Evolutionary conservation across 495 filamentous ascomycete species (phyloP), one percentile per base, ranked within the genome.

Genomic region (Aspergillus wentii): DNA sequence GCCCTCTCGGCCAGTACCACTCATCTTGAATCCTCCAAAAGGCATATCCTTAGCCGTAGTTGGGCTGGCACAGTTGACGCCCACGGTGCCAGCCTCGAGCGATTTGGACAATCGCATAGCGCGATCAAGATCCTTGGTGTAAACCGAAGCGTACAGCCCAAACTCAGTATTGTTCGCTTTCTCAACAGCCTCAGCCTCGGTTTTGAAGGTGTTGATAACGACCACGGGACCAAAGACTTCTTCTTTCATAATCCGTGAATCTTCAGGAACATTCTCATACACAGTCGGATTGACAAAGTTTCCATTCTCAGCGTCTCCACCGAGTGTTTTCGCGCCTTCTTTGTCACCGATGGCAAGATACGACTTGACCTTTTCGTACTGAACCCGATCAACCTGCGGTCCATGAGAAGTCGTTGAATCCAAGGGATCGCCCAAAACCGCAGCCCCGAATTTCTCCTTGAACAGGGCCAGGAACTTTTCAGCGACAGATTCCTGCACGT

Each of bases 11-110:
- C 88, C 89, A 52, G 86, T 85, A n/a, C 88, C 91, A 56, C 81
- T 87, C 75, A 90, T 84, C 70, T 95, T 95, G 33, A 88, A 85
- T 1, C 91, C 90, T 20, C 90, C 90, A 64, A 94, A 92, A 10
- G 86, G 86, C 31, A 86, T 73, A 40, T 74, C 73, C 31, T 66
- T 72, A 0, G 62, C 81, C 48, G 38, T 66, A 68, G 54, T 83
- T 62, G 28, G 70, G 72, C 75, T 80, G 33, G 59, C 82, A 41
- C 78, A 84, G 57, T 95, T 95, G 50, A 97, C 82, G 78, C 85
- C 94, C 30, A 95, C 88, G 78, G 88, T 88, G 21, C 63, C 64
- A 8, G 59, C 52, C 34, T 62, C 50, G 8, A 65, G 19, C n/a
- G 47, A 46, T 28, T 49, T 59, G 1, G 65, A 57, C 32, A 66